Base-by-base conservation (phyloP, 192 early-diverging fungal species). In the Coemansia reversa region DNA sequence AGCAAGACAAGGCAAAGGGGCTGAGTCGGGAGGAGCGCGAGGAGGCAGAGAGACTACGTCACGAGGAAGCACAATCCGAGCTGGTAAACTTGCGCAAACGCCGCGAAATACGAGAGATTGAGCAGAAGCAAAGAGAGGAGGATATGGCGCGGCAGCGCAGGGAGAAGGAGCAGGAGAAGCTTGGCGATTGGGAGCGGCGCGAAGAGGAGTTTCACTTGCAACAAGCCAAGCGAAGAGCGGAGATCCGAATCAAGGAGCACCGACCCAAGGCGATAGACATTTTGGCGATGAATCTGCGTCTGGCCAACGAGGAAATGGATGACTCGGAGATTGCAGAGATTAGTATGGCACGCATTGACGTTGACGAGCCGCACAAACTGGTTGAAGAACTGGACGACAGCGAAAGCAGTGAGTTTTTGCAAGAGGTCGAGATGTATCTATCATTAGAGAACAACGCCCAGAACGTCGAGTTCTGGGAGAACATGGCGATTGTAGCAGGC, bases 181-280 rank as follows among this genome's bases (percentile, higher is more conserved):
- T 97, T 62, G 96, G 95, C n/a, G 96, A 98, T 70, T 98, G 95
- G 95, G 90, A 94, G 74, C 83, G 86, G 0, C 86, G 90, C 30
- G 96, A 99, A 60, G 94, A 95, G 64, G 90, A 91, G 72, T 99
- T 99, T 64, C 92, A 96, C 76, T 74, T 95, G 63, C 72, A 89
- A 65, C 95, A 98, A 80, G 93, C 93, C 1, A 96, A 97, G 67
- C 77, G 78, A 33, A 82, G 95, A 12, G 96, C 97, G 0, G 92
- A 96, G 71, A 95, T 99, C 62, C 84, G 96, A 9, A 92, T 99
- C 60, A 88, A 88, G 51, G 91, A 92, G 62, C 87, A 86, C 20
- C 72, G 94, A 4, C 91, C 94, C 16, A 93, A 93, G 60, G 91
- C 95, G 2, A 93, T 98, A 64, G 97, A 98, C 74, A 80, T 96